Evolutionary conservation across 768 basidiomycete species (phyloP), one percentile per base, ranked within the genome.

Genomic region (Neoboletus brunneissimus): DNA sequence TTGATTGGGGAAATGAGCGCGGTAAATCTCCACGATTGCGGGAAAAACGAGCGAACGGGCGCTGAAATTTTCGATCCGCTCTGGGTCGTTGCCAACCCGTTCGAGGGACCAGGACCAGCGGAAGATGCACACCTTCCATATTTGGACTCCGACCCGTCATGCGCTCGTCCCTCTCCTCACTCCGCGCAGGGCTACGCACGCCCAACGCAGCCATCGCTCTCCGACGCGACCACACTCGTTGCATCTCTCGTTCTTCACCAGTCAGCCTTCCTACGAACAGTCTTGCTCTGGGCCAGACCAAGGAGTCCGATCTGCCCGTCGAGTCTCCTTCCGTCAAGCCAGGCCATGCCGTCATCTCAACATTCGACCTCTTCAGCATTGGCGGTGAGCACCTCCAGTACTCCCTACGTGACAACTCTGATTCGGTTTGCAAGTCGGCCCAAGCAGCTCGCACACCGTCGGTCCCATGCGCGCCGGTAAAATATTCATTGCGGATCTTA

Each of bases 331-430:
- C 59, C 4, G 60, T 71, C 40, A 72, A 76, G 27, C 79, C 83
- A 15, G 86, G 91, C 51, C 92, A 94, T 77, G 94, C 94, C 6
- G 94, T 95, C 60, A 94, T 96, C 52, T 93, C 91, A 1, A 86
- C 94, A 1, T 96, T 95, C 67, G 94, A 97, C 71, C 77, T 96
- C 51, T 95, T 96, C 76, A 90, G 87, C 64, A 89, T 95, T 59
- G 94, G 94, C 56, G 90, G 89, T 88, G 62, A 60, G 84, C 70
- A 16, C 40, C n/a, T 35, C 20, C 25, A 23, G 20, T 11, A 15
- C 43, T 27, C 27, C 22, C 20, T 25, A 3, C 34, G 20, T 23
- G n/a, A 27, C 47, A 25, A 10, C 1, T 15, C 31, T 37, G 27
- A 57, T 2, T 38, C 22, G 10, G 11, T 75, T 80, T 20, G 75